Evolutionary conservation across 202 grass and related monocot species (phyloP).

Genomic region (Setaria viridis): DNA sequence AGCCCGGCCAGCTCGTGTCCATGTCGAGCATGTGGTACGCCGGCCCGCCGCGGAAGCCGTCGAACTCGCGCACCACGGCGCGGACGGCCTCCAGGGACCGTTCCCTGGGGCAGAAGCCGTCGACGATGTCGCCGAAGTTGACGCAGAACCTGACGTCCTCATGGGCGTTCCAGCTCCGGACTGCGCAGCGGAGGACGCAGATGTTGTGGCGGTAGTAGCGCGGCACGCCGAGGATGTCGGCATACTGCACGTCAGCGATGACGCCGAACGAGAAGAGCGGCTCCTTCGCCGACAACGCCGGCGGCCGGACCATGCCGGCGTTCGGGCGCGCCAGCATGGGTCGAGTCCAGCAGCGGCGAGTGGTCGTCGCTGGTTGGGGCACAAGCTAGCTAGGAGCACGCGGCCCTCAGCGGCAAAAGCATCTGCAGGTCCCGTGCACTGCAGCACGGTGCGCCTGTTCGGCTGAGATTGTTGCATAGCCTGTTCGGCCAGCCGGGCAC

Average conservation of each 20-base stretch:
- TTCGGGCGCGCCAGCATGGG: slow-evolving; percentile 26
- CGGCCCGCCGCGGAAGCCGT: slow-evolving; percentile 26
- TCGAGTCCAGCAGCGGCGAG: no score
- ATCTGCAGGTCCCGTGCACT: no score
- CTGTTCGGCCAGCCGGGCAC: no score
- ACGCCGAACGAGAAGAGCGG: slow-evolving; percentile 81
- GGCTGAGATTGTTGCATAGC: no score
- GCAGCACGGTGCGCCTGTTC: no score
- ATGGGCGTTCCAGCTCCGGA: slow-evolving; percentile 55
- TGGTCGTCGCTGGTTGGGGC: no score
- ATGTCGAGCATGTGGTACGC: slow-evolving; percentile 54
- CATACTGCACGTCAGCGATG: slow-evolving; percentile 72
- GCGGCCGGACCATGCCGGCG: background rate
- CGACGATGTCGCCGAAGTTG: slow-evolving; percentile 77
- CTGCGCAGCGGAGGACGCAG: slow-evolving; percentile 62
- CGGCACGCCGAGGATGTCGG: slow-evolving; percentile 65
- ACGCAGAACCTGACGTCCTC: slow-evolving; percentile 54
- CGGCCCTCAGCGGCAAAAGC: no score
- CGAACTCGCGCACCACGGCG: slow-evolving; percentile 49
- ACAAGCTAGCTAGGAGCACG: no score
- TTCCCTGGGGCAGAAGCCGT: slow-evolving; percentile 64
- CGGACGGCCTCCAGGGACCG: slow-evolving; percentile 39
- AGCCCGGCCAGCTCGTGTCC: no score
- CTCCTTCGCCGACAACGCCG: background rate
- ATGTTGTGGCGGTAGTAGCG: slow-evolving; percentile 76